phyloP scores from a whole-genome alignment of 495 filamentous ascomycete species.

The Penicillium ochrochloron region DNA sequence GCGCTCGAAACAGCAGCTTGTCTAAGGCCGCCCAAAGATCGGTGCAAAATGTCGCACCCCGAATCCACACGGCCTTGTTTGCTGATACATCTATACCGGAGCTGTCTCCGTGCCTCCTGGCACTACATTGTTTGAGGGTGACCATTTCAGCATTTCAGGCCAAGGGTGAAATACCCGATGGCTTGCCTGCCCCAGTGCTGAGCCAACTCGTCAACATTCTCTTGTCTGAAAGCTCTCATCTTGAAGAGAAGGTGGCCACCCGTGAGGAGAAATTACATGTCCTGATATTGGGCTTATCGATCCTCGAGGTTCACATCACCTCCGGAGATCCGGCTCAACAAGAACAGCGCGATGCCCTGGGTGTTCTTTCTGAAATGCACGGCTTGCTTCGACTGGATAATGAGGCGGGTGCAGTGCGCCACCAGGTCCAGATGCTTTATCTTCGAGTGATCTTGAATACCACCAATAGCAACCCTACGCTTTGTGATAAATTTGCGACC shows the following conservation, averaged over 20 bases:
- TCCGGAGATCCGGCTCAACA: constrained; percentile 28
- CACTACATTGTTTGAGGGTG: constrained; percentile 37
- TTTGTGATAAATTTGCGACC: constrained; percentile 68
- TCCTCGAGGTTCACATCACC: constrained; percentile 65
- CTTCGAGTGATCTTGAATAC: constrained; percentile 83
- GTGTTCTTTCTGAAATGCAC: constrained; percentile 36
- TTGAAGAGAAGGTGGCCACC: background rate
- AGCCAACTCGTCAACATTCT: constrained; percentile 34
- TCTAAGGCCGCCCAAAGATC: constrained; percentile 37
- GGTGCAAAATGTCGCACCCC: constrained; percentile 32
- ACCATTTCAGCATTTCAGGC: constrained; percentile 35
- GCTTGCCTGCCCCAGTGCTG: constrained; percentile 33
- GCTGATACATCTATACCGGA: constrained; percentile 19
- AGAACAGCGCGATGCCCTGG: constrained; percentile 32
- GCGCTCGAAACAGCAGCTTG: constrained; percentile 25
- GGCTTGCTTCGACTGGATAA: constrained; percentile 30
- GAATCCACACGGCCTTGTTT: constrained; percentile 31
- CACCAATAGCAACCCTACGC: constrained; percentile 76
- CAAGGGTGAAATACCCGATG: constrained; percentile 30
- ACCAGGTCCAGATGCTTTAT: constrained; percentile 37
- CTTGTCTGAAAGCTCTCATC: constrained; percentile 19
- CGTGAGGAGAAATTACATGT: constrained; percentile 22
- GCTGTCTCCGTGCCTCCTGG: constrained; percentile 39
- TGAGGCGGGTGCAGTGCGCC: constrained; percentile 16
- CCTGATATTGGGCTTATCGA: constrained; percentile 54